phyloP scores from a whole-genome alignment of 768 basidiomycete species.

The Nidularia sp. region DNA sequence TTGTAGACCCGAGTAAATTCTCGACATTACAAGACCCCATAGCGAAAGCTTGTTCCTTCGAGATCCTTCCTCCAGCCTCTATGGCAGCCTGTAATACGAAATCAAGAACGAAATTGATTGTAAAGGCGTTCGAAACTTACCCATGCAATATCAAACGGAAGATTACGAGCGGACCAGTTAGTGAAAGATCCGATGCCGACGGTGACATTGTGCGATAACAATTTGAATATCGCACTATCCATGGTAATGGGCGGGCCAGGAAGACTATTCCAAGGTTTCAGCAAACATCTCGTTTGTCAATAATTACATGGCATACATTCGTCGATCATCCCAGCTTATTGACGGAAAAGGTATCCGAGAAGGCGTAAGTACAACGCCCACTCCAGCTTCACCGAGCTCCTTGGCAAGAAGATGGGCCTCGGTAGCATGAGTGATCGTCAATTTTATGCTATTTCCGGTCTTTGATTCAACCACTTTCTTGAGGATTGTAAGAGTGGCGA shows the following conservation, averaged over 20 bases:
- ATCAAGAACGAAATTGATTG: neutral
- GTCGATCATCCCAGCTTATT: conserved; percentile 58
- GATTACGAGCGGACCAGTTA: conserved; percentile 70
- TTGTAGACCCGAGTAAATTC: conserved; percentile 24
- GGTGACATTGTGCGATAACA: conserved; percentile 66
- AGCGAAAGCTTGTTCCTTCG: conserved; percentile 38
- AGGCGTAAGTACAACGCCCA: conserved; percentile 48
- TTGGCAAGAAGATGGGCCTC: conserved; percentile 70
- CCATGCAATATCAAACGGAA: conserved; percentile 82
- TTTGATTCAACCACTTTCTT: conserved; percentile 57
- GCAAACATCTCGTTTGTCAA: neutral
- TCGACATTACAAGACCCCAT: conserved; percentile 44
- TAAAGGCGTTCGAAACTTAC: conserved; percentile 32
- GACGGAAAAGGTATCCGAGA: conserved; percentile 63
- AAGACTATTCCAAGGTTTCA: conserved; percentile 23
- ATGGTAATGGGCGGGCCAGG: conserved; percentile 73
- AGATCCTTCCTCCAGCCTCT: conserved; percentile 33
- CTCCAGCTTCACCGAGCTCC: conserved; percentile 49
- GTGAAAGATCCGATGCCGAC: conserved; percentile 63
- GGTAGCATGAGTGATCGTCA: conserved; percentile 62
- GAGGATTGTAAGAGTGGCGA: conserved; percentile 69
- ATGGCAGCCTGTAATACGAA: conserved; percentile 32
- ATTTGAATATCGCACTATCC: conserved; percentile 47
- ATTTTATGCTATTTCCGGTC: conserved; percentile 36
- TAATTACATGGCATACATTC: conserved; percentile 39